Evolutionary conservation across 1,139 yeast genomes (phyloP), one percentile per base, ranked within the genome.

Genomic region (Protomyces gravidus): DNA sequence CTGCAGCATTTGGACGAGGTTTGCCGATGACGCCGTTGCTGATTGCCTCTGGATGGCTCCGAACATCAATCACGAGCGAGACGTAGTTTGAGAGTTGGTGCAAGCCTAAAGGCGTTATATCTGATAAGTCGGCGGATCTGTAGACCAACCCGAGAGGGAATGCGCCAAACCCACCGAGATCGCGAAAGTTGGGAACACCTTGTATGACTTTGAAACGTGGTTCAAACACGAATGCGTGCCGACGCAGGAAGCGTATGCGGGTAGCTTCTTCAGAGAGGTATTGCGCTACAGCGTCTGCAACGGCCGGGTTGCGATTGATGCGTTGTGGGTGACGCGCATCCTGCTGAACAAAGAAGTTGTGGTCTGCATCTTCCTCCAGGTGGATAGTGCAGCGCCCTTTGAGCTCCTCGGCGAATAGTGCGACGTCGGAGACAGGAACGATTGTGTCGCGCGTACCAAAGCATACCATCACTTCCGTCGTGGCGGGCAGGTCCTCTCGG

Each of bases 131-230:
- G 0, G 92, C 94, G 66, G 85, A 78, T 63, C 96, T 78, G 69
- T 73, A 89, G 23, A 84, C 69, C 3, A 78, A 61, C 6, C 82
- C 81, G 1, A 84, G 79, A 62, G 79, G 79, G 2, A 87, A 84
- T 19, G 33, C 30, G 13, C 3, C 11, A 17, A 42, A 88, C 2
- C 95, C 96, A 0, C 96, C 96, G 61, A 84, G 70, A 67, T 88
- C 96, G 65, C 96, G 77, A 67, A 87, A 84, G 67, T 89, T 88
- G 57, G 78, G 71, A 11, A 86, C 80, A 0, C 94, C 92, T 39
- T 82, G 88, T 46, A 85, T 77, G 3, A 27, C 27, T 64, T 81
- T 81, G 85, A 87, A 84, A 2, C 80, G 70, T 19, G 74, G 69
- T 23, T 69, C 69, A 0, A 79, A 78, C 9, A 83, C 73, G 21